A percentile compares a stretch with the other conserved stretches of the same genome.
phyloP scores from a whole-genome alignment of 345 rosid species.

The Populus simonii region DNA sequence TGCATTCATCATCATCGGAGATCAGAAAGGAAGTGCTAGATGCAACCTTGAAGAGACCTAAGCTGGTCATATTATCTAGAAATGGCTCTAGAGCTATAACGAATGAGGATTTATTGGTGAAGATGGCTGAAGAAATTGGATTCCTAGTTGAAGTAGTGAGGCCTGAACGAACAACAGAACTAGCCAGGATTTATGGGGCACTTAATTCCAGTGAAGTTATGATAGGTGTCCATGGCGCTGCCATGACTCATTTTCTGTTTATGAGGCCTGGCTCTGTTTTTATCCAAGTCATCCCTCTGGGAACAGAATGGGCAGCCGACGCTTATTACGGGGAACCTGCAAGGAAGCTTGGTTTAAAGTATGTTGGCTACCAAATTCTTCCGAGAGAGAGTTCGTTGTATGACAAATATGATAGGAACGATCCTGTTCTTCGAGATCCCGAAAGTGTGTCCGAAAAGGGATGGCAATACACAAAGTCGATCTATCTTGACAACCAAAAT shows the following conservation, averaged over 20 bases:
- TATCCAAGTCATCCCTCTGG: constrained; percentile 73
- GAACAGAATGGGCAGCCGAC: constrained; percentile 87
- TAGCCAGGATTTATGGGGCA: constrained; percentile 57
- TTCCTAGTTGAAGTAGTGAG: constrained; percentile 52
- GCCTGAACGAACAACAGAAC: constrained; percentile 55
- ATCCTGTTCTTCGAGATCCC: constrained; percentile 65
- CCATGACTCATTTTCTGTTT: constrained; percentile 85
- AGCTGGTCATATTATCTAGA: constrained; percentile 63
- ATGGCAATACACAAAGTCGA: constrained; percentile 73
- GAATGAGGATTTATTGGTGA: constrained; percentile 54
- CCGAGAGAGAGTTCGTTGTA: constrained; percentile 70
- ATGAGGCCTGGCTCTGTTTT: constrained; percentile 69
- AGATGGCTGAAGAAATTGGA: constrained; percentile 58
- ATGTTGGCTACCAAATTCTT: constrained; percentile 53
- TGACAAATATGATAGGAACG: constrained; percentile 46
- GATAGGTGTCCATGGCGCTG: constrained; percentile 91
- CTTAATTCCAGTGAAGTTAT: constrained; percentile 70
- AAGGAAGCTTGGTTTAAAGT: constrained; percentile 67
- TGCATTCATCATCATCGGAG: constrained; percentile 12
- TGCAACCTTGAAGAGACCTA: constrained; percentile 40
- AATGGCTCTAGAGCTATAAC: constrained; percentile 61
- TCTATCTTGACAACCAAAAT: constrained; percentile 66
- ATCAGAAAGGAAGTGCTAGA: background rate
- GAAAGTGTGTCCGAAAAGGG: constrained; percentile 54
- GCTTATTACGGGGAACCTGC: constrained; percentile 82